Evolutionary conservation across 2,329 filamentous ascomycete species (phyloP).

Genomic region (Aspergillus awamori): DNA sequence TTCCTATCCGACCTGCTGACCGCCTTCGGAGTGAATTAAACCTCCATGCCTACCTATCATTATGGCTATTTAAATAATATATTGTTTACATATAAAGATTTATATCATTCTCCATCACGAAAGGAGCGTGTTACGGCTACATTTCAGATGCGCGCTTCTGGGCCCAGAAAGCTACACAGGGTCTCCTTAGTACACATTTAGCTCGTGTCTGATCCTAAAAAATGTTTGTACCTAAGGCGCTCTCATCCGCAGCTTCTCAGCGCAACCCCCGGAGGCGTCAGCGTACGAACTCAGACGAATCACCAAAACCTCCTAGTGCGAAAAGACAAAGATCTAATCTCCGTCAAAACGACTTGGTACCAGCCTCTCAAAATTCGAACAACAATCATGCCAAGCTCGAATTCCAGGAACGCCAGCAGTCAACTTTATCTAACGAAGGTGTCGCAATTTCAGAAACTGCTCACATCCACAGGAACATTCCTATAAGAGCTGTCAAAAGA

Average conservation of each 20-base stretch:
- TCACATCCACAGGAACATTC: conserved; percentile 34
- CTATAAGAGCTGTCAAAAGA: conserved; percentile 43
- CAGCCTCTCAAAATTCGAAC: conserved; percentile 23
- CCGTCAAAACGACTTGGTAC: conserved; percentile 39
- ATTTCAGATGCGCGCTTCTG: neutral
- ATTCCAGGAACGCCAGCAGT: conserved; percentile 19
- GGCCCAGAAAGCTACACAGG: neutral
- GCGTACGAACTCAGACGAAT: conserved; percentile 49
- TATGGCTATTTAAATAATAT: conserved; percentile 3
- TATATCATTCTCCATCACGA: neutral
- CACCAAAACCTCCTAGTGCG: conserved; percentile 47
- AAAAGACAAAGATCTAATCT: conserved; percentile 52
- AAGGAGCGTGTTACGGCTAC: neutral
- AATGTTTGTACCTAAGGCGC: conserved; percentile 45
- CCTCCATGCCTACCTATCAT: neutral
- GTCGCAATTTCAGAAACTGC: conserved; percentile 22
- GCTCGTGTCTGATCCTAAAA: conserved; percentile 10
- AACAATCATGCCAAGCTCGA: conserved; percentile 24
- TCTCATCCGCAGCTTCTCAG: conserved; percentile 30
- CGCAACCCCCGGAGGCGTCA: conserved; percentile 45
- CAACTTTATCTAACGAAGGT: conserved; percentile 17
- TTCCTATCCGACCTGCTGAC: neutral
- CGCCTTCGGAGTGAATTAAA: conserved; percentile 6
- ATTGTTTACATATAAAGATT: neutral
- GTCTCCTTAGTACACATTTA: neutral